Evolutionary conservation across 768 basidiomycete genomes (phyloP).

Genomic region (Pleurotus platypus): DNA sequence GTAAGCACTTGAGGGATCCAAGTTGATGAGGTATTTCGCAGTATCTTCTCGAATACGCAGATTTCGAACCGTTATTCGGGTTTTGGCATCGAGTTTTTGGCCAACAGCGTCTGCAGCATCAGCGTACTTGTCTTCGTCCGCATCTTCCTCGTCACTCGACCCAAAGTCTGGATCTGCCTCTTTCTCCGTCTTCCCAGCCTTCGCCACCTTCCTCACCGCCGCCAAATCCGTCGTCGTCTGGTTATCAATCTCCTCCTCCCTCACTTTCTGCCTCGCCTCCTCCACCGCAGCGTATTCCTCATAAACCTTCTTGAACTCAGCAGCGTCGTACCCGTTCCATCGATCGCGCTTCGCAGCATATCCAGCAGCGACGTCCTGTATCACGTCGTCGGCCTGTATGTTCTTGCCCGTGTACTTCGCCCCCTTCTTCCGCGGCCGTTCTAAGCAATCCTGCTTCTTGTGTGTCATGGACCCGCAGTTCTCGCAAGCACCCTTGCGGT

Average conservation of each 20-base stretch:
- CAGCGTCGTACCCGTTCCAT: constrained; percentile 97
- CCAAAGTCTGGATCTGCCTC: constrained; percentile 89
- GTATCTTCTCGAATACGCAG: constrained; percentile 98
- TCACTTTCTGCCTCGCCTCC: constrained; percentile 80
- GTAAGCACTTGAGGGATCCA: constrained; percentile 94
- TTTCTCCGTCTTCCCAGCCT: constrained; percentile 77
- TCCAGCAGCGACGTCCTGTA: constrained; percentile 72
- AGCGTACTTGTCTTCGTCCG: constrained; percentile 97
- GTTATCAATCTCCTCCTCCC: constrained; percentile 98
- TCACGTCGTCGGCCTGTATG: constrained; percentile 88
- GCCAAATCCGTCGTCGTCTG: constrained; percentile 91
- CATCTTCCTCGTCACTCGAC: constrained; percentile 92
- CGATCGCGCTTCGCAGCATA: constrained; percentile 96
- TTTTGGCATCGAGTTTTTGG: constrained; percentile 97
- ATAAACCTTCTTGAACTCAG: constrained; percentile 82
- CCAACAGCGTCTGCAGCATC: constrained; percentile 97
- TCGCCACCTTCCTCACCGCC: constrained; percentile 91
- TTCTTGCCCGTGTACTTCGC: constrained; percentile 89
- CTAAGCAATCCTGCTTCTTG: constrained; percentile 86
- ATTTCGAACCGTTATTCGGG: constrained; percentile 96
- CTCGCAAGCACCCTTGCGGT: constrained; percentile 96
- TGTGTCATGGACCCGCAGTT: constrained; percentile 98
- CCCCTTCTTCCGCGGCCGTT: constrained; percentile 93
- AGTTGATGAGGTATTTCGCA: constrained; percentile 95
- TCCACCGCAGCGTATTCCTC: constrained; percentile 95